Base-by-base conservation (phyloP, 1,139 yeast species). In the Candida tropicalis region DNA sequence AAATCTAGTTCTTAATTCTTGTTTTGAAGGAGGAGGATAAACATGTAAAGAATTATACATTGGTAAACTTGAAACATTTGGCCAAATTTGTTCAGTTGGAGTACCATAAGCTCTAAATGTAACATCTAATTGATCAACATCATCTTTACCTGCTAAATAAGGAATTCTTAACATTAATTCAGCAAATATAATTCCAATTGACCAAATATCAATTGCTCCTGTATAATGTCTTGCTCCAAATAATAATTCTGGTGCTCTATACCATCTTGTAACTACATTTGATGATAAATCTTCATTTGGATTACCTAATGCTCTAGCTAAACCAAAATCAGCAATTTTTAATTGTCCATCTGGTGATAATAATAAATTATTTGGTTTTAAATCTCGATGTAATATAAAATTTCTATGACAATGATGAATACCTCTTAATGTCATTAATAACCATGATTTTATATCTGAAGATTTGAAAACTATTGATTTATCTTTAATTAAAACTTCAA, bases 261-360 rank as follows among this genome's bases (percentile, higher is more conserved):
- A 93, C 99, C 99, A 93, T 48, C 98, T 70, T 2, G 99, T 93
- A 2, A 93, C 99, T 8, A 93, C 99, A 51, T 91, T 91, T 0
- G 96, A 87, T 0, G 98, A 87, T 60, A 93, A 70, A 46, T 81
- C 86, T 53, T 87, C 93, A 43, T 86, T 85, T 2, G 90, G 85
- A 32, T 82, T 78, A 2, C 95, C 93, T 49, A 88, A 68, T 1
- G 91, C 79, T 46, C 99, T 68, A 0, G 98, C 98, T 41, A 93
- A 74, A 55, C 99, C 99, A 70, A 93, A 93, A 87, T 93, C 99
- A 5, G 98, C 98, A 50, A 93, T 78, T 62, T 93, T 93, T 51
- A 93, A 70, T 52, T 86, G 83, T 0, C 99, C 98, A 47, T 79
- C 79, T 0, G 96, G 95, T 0, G 97, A 85, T 33, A 93, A 71